Conservation (phyloP, 1,284 basidiomycete species). For the Marasmius sp. region DNA sequence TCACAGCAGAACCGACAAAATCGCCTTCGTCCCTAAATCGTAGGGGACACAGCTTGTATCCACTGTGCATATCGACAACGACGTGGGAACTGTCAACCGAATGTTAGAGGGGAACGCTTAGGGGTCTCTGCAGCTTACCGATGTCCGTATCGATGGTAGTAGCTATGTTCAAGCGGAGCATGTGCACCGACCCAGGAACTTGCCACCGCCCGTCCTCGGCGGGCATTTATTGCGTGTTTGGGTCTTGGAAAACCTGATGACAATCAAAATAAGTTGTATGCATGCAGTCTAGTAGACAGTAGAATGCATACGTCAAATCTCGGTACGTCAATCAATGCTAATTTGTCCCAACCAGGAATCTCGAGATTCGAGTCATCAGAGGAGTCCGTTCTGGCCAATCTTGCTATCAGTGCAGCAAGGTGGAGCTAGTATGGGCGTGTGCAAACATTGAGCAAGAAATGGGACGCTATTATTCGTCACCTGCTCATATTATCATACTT, state of each 20-base stretch:
- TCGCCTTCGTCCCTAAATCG: no score
- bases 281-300: background rate
- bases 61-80: no score
- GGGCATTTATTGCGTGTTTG: background rate
- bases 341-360: background rate
- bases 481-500: background rate
- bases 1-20: no score
- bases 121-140: no score
- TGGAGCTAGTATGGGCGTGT: background rate
- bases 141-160: background rate
- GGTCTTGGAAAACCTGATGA: background rate
- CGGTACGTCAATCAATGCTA: background rate
- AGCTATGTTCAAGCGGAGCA: background rate
- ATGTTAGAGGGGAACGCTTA: no score
- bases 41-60: no score
- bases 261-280: background rate
- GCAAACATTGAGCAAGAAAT: background rate
- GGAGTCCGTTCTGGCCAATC: background rate
- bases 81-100: no score
- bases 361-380: background rate
- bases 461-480: background rate
- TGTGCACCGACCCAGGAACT: background rate
- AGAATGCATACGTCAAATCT: background rate
- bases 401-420: background rate
- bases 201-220: background rate